Base-by-base conservation (phyloP, 371 early-diverging fungal genomes). In the Mortierella sp. region DNA sequence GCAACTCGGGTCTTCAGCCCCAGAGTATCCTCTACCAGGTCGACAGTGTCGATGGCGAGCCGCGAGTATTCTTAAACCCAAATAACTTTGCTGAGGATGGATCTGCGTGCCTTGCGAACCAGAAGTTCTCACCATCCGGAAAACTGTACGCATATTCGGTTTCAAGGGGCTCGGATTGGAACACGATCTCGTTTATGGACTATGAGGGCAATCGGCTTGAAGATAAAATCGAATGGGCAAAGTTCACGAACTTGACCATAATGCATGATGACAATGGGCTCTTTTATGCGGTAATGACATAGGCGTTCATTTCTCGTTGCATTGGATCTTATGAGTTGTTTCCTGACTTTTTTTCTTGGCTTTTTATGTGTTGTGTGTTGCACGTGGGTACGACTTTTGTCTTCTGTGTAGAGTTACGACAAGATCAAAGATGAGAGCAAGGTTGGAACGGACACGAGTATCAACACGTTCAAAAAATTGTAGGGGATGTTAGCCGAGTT, bases 121-220 rank as follows among this genome's bases (percentile, higher is more conserved):
- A 87, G 70, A 60, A 39, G 14, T 82, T 90, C 28, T 86, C 88
- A 19, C 76, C 82, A 8, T 83, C 85, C 39, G 90, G 90, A 19
- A 50, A 63, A 26, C 30, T 65, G 14, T 80, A 57, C 30, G 80
- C 63, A 11, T 83, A 79, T 63, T 60, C 53, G 9, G 86, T 90
- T 66, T 76, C 85, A n/a, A 80, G 84, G 65, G 91, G 90, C 42
- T 78, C 80, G 51, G 92, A 91, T 67, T 91, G 92, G 90, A 85
- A 82, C 59, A 85, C 75, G 7, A 81, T 90, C 49, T 79, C 83
- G 61, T 75, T 89, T 19, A 58, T 63, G 52, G 79, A 80, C 32
- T 32, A 54, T 31, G 34, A 62, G 41, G 82, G 80, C 12, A 62
- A 78, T 50, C 72, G 80, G 50, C 42, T 78, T 15, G 65, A 57